These are phyloP conservation scores for Aquanectria penicillioides DNA, from an alignment of 2,329 filamentous ascomycete species.

Conservation along the genomic window DNA sequence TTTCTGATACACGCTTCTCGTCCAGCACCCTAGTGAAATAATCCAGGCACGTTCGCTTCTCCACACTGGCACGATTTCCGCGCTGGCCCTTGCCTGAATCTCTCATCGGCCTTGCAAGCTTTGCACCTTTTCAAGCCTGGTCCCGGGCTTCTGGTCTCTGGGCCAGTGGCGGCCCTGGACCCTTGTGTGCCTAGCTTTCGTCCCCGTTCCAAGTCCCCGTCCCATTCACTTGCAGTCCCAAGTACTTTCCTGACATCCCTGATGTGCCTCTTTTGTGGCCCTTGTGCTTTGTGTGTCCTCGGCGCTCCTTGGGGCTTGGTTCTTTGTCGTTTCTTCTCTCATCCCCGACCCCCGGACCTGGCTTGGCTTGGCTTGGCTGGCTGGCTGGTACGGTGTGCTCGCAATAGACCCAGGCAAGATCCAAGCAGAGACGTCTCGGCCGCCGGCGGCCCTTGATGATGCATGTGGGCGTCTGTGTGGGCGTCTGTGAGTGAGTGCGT, in stretches of 20 bases:
- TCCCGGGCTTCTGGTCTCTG: conserved; percentile 27
- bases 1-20: conserved; percentile 55
- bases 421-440: conserved; percentile 32
- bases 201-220: conserved; percentile 1
- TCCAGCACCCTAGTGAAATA: conserved; percentile 52
- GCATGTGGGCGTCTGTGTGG: conserved; percentile 38
- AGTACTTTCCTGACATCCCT: too few relatives aligned
- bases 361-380: conserved; percentile 14
- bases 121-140: conserved; percentile 24
- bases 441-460: conserved; percentile 40
- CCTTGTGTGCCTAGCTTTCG: conserved; percentile 24
- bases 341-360: conserved; percentile 6
- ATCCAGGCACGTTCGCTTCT: conserved; percentile 53
- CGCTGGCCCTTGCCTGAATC: conserved; percentile 34
- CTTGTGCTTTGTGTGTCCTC: conserved; percentile 13
- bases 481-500: conserved; percentile 37
- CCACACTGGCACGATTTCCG: conserved; percentile 48
- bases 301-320: conserved; percentile 11
- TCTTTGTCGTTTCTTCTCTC: conserved; percentile 10
- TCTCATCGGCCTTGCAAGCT: conserved; percentile 24
- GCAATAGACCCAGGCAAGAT: conserved; percentile 31
- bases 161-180: conserved; percentile 23
- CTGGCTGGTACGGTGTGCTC: conserved; percentile 12
- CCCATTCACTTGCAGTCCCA: conserved; percentile 6
- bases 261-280: neutral